Base-by-base conservation (phyloP, 495 filamentous ascomycete genomes). In the Lindgomyces ingoldianus region DNA sequence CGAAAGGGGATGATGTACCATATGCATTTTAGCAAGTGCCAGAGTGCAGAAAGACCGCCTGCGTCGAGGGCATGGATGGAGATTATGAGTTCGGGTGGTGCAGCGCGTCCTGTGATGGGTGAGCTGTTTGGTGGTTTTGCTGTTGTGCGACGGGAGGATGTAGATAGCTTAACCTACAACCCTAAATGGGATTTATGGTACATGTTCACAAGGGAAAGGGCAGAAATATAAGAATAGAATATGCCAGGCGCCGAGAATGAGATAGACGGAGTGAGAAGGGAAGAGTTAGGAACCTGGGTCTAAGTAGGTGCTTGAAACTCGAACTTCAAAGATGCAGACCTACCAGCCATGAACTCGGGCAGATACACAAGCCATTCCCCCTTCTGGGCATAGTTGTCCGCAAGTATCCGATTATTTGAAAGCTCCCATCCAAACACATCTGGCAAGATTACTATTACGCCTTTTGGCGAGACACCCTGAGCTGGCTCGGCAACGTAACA, bases 351-450 rank as follows among this genome's bases (percentile, higher is more conserved):
- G 47, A 70, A 63, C n/a, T 70, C 63, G 19, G 70, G 68, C 10
- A 73, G 59, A 56, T 61, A 65, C 11, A 70, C 69, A 4, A 18
- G 22, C 53, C 67, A 67, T 6, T 47, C 45, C 26, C 68, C 70
- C 21, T 65, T 68, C 21, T 64, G 56, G 6, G 70, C 70, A 30
- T 72, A 72, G n/a, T 41, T 57, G 41, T 75, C 73, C 4, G 69
- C 69, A 9, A 75, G 59, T 12, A 75, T 65, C 4, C 72, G 53
- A 46, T 70, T 73, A 60, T 75, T 75, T 6, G 62, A 54, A 4
- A 73, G 55, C 11, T 39, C 51, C 57, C 70, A 70, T 9, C 71
- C 73, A 56, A 75, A 75, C 8, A 69, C 67, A 54, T 75, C 73
- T 2, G 73, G 71, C 9, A 75, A 57, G 62, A 75, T 73, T 14